Base-by-base conservation (phyloP, 331 rosid genomes). In the Quercus phellos region DNA sequence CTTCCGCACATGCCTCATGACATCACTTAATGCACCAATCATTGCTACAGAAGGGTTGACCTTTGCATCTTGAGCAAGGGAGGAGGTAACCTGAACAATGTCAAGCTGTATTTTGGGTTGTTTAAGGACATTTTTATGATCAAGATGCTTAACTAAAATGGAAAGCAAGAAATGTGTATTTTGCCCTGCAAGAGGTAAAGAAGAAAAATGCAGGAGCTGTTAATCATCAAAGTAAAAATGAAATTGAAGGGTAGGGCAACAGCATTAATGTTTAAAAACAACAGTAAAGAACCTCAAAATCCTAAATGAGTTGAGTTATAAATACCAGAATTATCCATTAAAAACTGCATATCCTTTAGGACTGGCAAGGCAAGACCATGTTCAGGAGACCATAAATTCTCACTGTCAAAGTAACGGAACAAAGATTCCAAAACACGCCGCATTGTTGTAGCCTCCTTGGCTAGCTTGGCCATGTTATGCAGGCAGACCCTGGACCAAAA, bases 401-500 rank as follows among this genome's bases (percentile, higher is more conserved):
- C 92, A 70, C 73, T 82, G 78, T 95, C 98, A 34, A 90, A 95
- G 85, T 88, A 90, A 51, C 96, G 92, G 76, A 95, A 93, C 80
- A 95, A 43, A 77, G 99, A 91, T 78, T 95, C 99, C 83, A 93
- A 79, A 72, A 95, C 90, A 82, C 96, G 98, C 34, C 99, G 91
- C 53, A 93, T 81, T 63, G 99, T 93, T 79, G 94, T 83, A 55
- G 93, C 97, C 87, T 93, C 99, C 85, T 86, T 91, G 81, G 98
- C 96, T 74, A 93, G 89, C 85, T 83, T 91, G 80, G 99, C 97
- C 97, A 95, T 93, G 78, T 87, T 90, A 79, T 90, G 87, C 51
- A 95, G 92, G 90, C 98, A 91, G 85, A 93, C 90, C 73, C 96
- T 91, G 6, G 98, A 85, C 99, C 99, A 95, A 86, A 93, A 91